Percentiles rank a stretch among this genome's conserved stretches.
phyloP scores from a whole-genome alignment of 1,284 basidiomycete genomes.

The Dichomitus squalens region DNA sequence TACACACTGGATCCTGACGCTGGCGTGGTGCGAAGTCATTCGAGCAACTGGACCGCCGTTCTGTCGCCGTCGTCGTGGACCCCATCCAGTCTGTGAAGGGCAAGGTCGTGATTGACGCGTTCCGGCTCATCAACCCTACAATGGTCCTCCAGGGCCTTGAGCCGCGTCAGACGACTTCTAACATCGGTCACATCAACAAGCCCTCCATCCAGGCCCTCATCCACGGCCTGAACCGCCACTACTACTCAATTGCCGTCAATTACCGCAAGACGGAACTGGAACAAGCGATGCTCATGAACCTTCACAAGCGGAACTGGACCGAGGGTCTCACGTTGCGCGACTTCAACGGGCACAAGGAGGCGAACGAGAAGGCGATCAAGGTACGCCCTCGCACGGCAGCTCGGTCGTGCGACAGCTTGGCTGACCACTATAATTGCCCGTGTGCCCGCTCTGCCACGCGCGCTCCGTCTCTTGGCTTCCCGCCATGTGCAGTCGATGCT shows the following conservation, averaged over 20 bases:
- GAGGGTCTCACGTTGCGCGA: conserved; percentile 91
- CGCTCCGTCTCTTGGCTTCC: conserved; percentile 21
- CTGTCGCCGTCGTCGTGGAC: conserved; percentile 98
- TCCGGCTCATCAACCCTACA: conserved; percentile 92
- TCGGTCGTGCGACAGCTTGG: conserved; percentile 18
- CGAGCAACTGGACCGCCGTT: conserved; percentile 92
- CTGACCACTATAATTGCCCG: conserved; percentile 13
- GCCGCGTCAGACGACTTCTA: conserved; percentile 96
- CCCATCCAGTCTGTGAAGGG: conserved; percentile 99
- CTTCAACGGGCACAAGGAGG: conserved; percentile 84
- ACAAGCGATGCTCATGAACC: conserved; percentile 97
- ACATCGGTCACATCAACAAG: conserved; percentile 99
- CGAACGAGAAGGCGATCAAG: conserved; percentile 91
- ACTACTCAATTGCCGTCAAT: conserved; percentile 96
- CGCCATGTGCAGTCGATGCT: conserved; percentile 78
- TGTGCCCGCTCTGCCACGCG: conserved; percentile 12
- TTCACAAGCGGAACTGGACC: conserved; percentile 98
- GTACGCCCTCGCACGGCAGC: conserved; percentile 44
- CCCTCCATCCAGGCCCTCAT: conserved; percentile 97
- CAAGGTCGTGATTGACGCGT: conserved; percentile 99
- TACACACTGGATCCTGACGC: background rate
- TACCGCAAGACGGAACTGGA: conserved; percentile 97
- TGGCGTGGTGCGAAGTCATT: conserved; percentile 71
- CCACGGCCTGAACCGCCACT: conserved; percentile 94
- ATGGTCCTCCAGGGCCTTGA: conserved; percentile 89